A percentile compares a stretch with the other conserved stretches of the same genome.
Evolutionary conservation across 139 green algal species (phyloP).

Genomic region (Raphidocelis subcapitata): DNA sequence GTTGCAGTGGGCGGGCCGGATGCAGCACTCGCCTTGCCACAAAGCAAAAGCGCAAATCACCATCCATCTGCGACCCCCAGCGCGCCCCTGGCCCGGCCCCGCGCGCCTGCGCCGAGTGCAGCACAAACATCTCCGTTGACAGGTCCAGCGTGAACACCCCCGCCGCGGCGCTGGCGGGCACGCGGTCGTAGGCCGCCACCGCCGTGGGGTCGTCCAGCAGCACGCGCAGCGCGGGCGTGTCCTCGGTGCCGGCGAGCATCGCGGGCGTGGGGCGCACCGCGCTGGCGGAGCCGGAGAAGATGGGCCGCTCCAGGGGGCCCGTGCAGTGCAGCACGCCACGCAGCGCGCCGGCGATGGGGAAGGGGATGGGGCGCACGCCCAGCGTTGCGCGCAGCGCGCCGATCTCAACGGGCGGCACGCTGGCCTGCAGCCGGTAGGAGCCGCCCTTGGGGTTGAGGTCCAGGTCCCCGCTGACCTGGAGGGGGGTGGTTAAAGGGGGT

Average conservation of each 20-base stretch:
- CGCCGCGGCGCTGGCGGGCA: constrained; percentile 37
- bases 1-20: no score
- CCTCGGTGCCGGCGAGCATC: constrained; percentile 32
- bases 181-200: constrained; percentile 86
- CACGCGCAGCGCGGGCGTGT: constrained; percentile 23
- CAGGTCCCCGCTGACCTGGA: constrained; percentile 75
- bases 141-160: constrained; percentile 89
- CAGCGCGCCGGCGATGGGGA: constrained; percentile 74
- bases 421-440: constrained; percentile 78
- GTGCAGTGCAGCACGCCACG: constrained; percentile 84
- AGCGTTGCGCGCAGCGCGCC: constrained; percentile 88
- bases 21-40: no score
- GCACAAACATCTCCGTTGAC: constrained; percentile 66
- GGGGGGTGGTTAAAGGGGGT: no score
- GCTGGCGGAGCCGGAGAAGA: constrained; percentile 67
- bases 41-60: no score
- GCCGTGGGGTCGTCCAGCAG: constrained; percentile 40
- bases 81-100: neutral
- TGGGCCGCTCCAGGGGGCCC: constrained; percentile 87
- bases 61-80: no score
- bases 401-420: constrained; percentile 73
- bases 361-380: constrained; percentile 73
- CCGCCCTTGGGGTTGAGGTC: constrained; percentile 84
- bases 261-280: constrained; percentile 26
- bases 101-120: constrained; percentile 63